Base-by-base conservation (phyloP, 169 alveolate genomes). In the Babesia bovis region DNA sequence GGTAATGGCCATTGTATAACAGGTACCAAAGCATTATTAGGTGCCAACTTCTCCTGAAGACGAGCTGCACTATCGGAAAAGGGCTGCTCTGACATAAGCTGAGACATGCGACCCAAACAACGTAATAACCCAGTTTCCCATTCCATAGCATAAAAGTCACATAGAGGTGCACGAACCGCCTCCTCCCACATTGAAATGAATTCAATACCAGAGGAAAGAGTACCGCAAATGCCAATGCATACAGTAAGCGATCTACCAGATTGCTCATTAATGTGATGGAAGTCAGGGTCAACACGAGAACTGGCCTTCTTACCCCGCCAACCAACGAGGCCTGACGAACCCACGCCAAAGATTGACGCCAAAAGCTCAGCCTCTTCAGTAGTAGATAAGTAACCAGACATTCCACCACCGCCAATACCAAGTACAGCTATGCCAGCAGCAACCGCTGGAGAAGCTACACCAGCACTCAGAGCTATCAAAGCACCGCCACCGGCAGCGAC, bases 401-500 rank as follows among this genome's bases (percentile, higher is more conserved):
- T 60, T 25, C 93, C 87, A 35, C 89, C 85, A 15, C 93, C 91
- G 10, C 90, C 90, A 19, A 87, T 83, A 41, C 93, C 93, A 3
- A 84, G 67, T 15, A 84, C 85, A 19, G 89, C 89, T 36, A 88
- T 52, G 4, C 95, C 96, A 21, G 94, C 96, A 23, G 92, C 94
- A 26, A 93, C 78, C 12, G 90, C 95, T 6, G 96, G 96, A 0
- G 95, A 89, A 13, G 96, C 96, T 55, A 91, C 56, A 6, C 96
- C 96, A n/a, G 95, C 95, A 4, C 94, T 93, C 40, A 91, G 76
- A 2, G 96, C 96, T 7, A 90, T 70, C 55, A 91, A 60, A 23
- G 92, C 92, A 5, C 95, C 95, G 35, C 95, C 94, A 15, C 96
- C 95, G 44, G 91, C 79, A 0, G 96, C 94, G 17, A 93, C 94